Percentiles rank a stretch among this genome's conserved stretches.
Evolutionary conservation across 2,329 filamentous ascomycete species (phyloP).

Genomic region (Torrubiellomyces zombiae): DNA sequence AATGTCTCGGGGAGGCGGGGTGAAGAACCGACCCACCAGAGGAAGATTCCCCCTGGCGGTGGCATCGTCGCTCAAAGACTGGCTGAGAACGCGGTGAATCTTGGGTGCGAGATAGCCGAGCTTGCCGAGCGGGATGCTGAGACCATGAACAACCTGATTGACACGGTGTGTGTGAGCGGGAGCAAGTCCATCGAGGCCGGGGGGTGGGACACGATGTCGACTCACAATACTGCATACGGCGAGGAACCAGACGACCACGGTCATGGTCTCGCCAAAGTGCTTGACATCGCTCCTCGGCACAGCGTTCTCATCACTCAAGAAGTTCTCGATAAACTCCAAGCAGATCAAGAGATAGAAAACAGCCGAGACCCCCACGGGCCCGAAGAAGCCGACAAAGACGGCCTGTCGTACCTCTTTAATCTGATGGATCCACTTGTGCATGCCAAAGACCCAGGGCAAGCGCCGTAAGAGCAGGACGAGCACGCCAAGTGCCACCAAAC

Average conservation of each 20-base stretch:
- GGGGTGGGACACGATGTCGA: constrained; percentile 5
- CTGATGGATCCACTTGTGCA: constrained; percentile 64
- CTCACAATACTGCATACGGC: constrained; percentile 67
- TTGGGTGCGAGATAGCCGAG: constrained; percentile 47
- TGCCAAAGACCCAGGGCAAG: constrained; percentile 55
- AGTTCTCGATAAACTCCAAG: constrained; percentile 49
- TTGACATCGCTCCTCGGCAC: constrained; percentile 47
- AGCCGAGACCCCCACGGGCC: constrained; percentile 78
- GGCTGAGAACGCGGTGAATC: constrained; percentile 21
- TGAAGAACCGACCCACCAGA: constrained; percentile 1
- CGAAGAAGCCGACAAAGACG: constrained; percentile 81
- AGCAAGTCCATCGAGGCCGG: constrained; percentile 1
- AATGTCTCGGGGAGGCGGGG: background rate
- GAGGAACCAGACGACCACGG: constrained; percentile 73
- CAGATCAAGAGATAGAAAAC: constrained; percentile 80
- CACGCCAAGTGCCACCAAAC: constrained; percentile 57
- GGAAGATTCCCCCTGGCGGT: background rate
- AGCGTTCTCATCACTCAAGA: constrained; percentile 37
- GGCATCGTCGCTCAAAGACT: constrained; percentile 4
- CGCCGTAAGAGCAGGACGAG: constrained; percentile 63
- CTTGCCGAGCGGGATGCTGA: constrained; percentile 66
- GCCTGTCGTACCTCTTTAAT: constrained; percentile 61
- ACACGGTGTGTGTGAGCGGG: constrained; percentile 18
- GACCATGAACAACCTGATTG: constrained; percentile 50
- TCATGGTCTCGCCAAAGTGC: constrained; percentile 47